A percentile compares a stretch with the other conserved stretches of the same genome.
Conservation (phyloP, 2,329 filamentous ascomycete genomes). For the Cladobotryum protrusum region DNA sequence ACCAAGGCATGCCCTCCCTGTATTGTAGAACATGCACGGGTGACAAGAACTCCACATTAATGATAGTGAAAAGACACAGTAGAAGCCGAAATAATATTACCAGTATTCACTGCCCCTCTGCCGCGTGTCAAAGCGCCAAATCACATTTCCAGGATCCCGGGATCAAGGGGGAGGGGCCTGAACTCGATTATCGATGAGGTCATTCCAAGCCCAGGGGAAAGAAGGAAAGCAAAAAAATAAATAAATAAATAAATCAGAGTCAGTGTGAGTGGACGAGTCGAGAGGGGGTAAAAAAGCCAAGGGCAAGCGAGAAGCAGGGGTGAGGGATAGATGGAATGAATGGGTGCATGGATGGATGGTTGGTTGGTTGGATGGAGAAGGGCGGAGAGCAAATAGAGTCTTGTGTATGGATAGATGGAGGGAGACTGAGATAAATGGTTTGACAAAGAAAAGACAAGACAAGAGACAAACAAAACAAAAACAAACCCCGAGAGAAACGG, state of each 20-base stretch:
- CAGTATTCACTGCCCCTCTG: not conserved
- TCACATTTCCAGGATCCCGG: not conserved
- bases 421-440: not conserved
- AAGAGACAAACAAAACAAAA: not conserved
- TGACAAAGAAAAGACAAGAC: too few relatives aligned
- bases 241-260: too few relatives aligned
- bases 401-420: not conserved
- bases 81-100: too few relatives aligned
- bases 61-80: too few relatives aligned
- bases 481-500: not conserved
- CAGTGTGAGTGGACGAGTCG: too few relatives aligned
- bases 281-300: too few relatives aligned
- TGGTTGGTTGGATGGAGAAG: too few relatives aligned
- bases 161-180: not conserved
- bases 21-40: not conserved
- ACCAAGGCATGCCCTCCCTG: too few relatives aligned
- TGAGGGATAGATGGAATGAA: not conserved
- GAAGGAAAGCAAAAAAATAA: too few relatives aligned
- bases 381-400: too few relatives aligned
- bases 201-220: not conserved
- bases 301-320: not conserved
- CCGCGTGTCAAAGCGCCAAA: not conserved
- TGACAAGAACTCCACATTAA: not conserved
- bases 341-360: not conserved
- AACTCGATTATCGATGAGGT: slow-evolving; percentile 1